Percentiles rank a stretch among this genome's conserved stretches.
phyloP scores from a whole-genome alignment of 352 stramenopile genomes.

The Pythium vanterpoolii region DNA sequence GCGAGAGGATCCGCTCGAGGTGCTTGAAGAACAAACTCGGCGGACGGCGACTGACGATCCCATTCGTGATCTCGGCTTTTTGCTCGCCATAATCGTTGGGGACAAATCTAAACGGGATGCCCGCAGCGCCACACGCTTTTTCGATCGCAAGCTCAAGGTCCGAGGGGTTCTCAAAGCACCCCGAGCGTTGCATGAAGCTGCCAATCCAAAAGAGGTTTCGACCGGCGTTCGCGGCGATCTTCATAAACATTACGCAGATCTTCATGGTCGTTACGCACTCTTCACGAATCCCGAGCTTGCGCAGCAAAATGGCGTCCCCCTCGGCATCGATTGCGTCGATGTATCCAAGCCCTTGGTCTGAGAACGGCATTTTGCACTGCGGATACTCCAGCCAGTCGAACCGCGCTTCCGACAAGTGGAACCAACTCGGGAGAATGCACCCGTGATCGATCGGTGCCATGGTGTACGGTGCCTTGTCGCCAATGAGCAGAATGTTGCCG shows the following conservation, averaged over 20 bases:
- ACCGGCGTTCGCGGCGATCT: slow-evolving; percentile 42
- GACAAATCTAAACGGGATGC: slow-evolving; percentile 56
- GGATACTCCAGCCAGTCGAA: slow-evolving; percentile 85
- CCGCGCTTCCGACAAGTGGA: slow-evolving; percentile 68
- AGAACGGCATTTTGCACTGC: slow-evolving; percentile 61
- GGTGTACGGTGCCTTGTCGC: slow-evolving; percentile 69
- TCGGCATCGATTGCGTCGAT: slow-evolving; percentile 51
- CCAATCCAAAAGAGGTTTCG: slow-evolving; percentile 68
- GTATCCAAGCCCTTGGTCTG: slow-evolving; percentile 38
- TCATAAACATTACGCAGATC: slow-evolving; percentile 73
- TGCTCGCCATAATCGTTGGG: slow-evolving; percentile 58
- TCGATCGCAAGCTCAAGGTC: slow-evolving; percentile 46
- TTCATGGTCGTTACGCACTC: slow-evolving; percentile 70
- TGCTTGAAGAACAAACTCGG: slow-evolving; percentile 56
- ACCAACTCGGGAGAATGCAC: slow-evolving; percentile 78
- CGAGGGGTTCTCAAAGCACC: slow-evolving; percentile 68
- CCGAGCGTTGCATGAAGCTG: slow-evolving; percentile 59
- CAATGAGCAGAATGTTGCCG: slow-evolving; percentile 77
- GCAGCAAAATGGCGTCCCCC: slow-evolving; percentile 45
- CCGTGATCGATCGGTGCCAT: slow-evolving; percentile 80
- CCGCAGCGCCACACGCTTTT: slow-evolving; percentile 34
- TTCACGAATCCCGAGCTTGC: slow-evolving; percentile 57
- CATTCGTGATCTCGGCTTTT: slow-evolving; percentile 43
- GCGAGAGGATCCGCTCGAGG: slow-evolving; percentile 33
- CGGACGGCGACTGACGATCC: slow-evolving; percentile 64